Evolutionary conservation across 2,329 filamentous ascomycete species (phyloP), one percentile per base, ranked within the genome.

Genomic region (Tolypocladium album): DNA sequence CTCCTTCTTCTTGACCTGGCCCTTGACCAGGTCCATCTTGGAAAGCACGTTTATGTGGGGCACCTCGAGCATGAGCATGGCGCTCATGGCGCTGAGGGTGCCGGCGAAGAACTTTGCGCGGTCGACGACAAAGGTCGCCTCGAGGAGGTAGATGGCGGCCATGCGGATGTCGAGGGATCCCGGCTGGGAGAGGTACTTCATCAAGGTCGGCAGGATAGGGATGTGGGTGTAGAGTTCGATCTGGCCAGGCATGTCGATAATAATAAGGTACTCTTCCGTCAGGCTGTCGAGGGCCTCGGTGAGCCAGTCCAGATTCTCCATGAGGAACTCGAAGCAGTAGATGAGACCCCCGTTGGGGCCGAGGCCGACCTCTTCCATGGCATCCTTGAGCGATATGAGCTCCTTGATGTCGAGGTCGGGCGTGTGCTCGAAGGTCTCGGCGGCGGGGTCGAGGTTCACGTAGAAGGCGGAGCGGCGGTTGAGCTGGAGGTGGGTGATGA

Each of bases 181-280:
- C 13, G 86, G 80, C 63, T 88, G 85, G 50, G 88, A 91, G 58
- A 97, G 82, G 71, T 90, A 90, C 69, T 87, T 88, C 65, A 93
- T 87, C 56, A 99, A 83, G 24, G 86, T 84, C 1, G 94, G 94
- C 39, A 99, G 79, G 65, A 99, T 89, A 45, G 94, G 94, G 40
- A 97, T 89, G 72, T 99, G 94, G 2, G 93, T 97, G 77, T 97
- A 99, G 17, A 99, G 85, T 77, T 99, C 94, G 74, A 99, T 97
- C 78, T 99, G 94, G 60, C 94, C 94, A 0, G 94, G 94, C 89
- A 97, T 97, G 76, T 99, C 94, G 76, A 99, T 92, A 64, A 99
- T 89, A 74, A 97, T 96, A 64, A 99, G 83, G 74, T 96, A 97
- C 69, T 97, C 94, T 68, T 99, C 94, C 12, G 90, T 93, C 60